Evolutionary conservation across 345 rosid species (phyloP).

Genomic region (Syzygium aromaticum): DNA sequence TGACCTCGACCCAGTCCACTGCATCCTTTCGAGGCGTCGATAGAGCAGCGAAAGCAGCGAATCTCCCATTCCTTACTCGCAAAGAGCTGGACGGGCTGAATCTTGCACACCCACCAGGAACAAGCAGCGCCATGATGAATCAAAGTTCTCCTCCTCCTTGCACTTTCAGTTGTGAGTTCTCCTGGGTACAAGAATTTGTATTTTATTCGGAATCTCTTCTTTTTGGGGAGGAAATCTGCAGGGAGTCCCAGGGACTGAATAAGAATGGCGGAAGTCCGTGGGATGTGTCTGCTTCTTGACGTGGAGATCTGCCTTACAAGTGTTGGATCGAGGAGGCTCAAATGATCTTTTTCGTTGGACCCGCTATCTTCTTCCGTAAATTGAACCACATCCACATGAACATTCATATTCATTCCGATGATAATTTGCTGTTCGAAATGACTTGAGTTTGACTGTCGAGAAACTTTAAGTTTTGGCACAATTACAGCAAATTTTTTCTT

Average conservation of each 20-base stretch:
- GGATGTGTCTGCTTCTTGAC: not conserved
- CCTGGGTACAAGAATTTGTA: not conserved
- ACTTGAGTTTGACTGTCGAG: not conserved
- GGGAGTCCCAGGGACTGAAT: not conserved
- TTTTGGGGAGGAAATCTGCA: not conserved
- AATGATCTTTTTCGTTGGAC: not conserved
- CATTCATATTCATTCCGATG: not conserved
- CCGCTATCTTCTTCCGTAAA: no score
- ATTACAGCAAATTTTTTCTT: not conserved
- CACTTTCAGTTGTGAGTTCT: not conserved
- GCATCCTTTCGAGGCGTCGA: constrained; percentile 19
- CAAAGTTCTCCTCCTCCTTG: not conserved
- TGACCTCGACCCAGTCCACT: constrained; percentile 46
- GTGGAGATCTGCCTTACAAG: not conserved
- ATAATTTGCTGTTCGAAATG: no score
- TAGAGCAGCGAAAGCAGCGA: constrained; percentile 23
- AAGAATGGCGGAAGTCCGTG: not conserved
- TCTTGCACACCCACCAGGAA: constrained; percentile 25
- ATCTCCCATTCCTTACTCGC: constrained; percentile 9
- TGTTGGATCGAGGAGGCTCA: not conserved
- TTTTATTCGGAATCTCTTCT: not conserved
- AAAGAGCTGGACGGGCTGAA: constrained; percentile 7
- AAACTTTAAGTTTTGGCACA: not conserved
- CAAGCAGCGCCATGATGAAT: constrained; percentile 31
- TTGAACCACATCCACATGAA: not conserved